Conservation (phyloP, 768 basidiomycete species). For the Udeniomyces megalosporus region DNA sequence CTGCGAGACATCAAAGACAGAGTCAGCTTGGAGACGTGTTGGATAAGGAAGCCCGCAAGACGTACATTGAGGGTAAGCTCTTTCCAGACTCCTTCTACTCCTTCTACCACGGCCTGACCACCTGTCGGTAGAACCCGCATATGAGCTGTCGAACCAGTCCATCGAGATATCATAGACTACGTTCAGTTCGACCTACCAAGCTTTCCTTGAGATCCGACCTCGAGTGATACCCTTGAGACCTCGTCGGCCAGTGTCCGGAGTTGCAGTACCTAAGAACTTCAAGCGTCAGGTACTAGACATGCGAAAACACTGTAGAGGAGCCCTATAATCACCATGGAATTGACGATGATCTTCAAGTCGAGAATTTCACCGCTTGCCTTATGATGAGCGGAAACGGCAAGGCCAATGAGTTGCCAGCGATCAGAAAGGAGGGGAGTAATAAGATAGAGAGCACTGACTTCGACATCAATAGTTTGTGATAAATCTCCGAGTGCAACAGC, state of each 20-base stretch:
- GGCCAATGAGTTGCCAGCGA: no score
- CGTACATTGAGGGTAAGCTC: conserved; percentile 44
- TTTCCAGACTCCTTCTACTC: conserved; percentile 91
- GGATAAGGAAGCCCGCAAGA: background rate
- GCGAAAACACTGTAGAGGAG: no score
- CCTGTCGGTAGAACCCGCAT: no score
- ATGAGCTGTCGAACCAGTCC: no score
- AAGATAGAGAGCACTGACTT: no score
- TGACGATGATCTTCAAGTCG: conserved; percentile 55
- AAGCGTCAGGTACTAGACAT: no score
- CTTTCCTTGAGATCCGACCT: conserved; percentile 84
- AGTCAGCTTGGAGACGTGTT: background rate
- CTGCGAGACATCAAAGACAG: conserved; percentile 25
- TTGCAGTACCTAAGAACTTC: conserved; percentile 22
- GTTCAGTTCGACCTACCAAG: conserved; percentile 36
- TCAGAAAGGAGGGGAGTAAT: no score
- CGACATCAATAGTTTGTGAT: conserved; percentile 83
- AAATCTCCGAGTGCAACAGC: conserved; percentile 71
- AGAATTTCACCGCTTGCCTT: conserved; percentile 67
- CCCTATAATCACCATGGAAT: conserved; percentile 63
- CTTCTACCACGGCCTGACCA: conserved; percentile 80
- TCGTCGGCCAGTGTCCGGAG: conserved; percentile 27
- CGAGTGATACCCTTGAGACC: conserved; percentile 79
- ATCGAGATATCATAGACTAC: no score
- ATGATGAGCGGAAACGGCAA: no score